Conservation (phyloP, 2,329 filamentous ascomycete genomes). For the Piedraia hortae region DNA sequence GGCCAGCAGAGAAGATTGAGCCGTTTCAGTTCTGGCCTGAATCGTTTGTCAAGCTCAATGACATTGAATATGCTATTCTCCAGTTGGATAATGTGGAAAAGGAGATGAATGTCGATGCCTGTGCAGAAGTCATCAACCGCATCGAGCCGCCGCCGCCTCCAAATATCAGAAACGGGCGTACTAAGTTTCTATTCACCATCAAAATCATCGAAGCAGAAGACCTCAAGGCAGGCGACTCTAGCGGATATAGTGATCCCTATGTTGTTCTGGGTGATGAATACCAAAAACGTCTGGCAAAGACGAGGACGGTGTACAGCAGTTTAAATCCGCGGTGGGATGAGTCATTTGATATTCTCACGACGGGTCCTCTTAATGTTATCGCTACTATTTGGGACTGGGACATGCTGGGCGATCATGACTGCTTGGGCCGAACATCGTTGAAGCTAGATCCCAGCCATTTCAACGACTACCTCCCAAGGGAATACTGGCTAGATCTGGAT, state of each 20-base stretch:
- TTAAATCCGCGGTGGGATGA: slow-evolving; percentile 95
- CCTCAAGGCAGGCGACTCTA: slow-evolving; percentile 90
- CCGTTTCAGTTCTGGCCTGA: slow-evolving; percentile 92
- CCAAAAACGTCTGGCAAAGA: slow-evolving; percentile 87
- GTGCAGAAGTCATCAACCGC: slow-evolving; percentile 52
- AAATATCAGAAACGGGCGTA: slow-evolving; percentile 21
- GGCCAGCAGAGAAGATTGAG: slow-evolving; percentile 74
- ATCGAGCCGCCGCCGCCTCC: slow-evolving; percentile 45
- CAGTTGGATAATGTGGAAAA: slow-evolving; percentile 76
- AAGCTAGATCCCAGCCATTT: slow-evolving; percentile 98
- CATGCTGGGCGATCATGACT: slow-evolving; percentile 88
- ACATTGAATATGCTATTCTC: slow-evolving; percentile 80
- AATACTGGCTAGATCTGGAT: slow-evolving; percentile 94
- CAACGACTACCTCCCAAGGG: slow-evolving; percentile 76
- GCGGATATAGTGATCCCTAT: slow-evolving; percentile 82
- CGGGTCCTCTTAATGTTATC: slow-evolving; percentile 74
- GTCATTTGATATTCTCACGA: slow-evolving; percentile 82
- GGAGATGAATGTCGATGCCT: slow-evolving; percentile 73
- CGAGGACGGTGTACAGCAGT: slow-evolving; percentile 66
- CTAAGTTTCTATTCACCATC: slow-evolving; percentile 93
- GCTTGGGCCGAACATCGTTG: slow-evolving; percentile 82
- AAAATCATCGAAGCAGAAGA: slow-evolving; percentile 97
- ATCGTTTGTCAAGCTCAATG: slow-evolving; percentile 94
- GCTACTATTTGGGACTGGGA: slow-evolving; percentile 98
- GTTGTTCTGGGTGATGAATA: slow-evolving; percentile 93